Conservation (phyloP, 2,329 filamentous ascomycete genomes). For the Aspergillus pseudoglaucus region DNA sequence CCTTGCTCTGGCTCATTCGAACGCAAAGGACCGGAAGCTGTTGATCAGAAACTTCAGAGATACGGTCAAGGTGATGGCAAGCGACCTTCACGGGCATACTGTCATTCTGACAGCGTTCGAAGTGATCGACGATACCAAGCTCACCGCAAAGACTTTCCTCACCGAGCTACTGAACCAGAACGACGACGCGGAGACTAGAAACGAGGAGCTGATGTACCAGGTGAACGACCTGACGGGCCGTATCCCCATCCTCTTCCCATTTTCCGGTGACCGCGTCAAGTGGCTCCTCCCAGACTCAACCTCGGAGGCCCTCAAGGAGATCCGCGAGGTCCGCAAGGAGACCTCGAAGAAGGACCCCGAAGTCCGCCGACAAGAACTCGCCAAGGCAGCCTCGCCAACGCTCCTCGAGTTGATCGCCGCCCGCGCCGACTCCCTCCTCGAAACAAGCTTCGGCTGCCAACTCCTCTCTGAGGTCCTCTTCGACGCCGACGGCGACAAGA, state of each 20-base stretch:
- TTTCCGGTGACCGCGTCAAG: slow-evolving; percentile 57
- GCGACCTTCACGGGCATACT: slow-evolving; percentile 69
- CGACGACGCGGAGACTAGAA: slow-evolving; percentile 26
- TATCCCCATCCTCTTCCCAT: slow-evolving; percentile 70
- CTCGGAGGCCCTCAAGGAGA: slow-evolving; percentile 65
- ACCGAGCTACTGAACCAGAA: slow-evolving; percentile 75
- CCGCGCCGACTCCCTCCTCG: slow-evolving; percentile 61
- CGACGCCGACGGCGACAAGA: slow-evolving; percentile 67
- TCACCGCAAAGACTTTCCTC: slow-evolving; percentile 79
- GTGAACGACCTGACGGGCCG: slow-evolving; percentile 45
- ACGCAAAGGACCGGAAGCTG: slow-evolving; percentile 85
- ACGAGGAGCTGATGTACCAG: slow-evolving; percentile 40
- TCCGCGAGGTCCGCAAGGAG: slow-evolving; percentile 69
- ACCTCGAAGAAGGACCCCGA: slow-evolving; percentile 92
- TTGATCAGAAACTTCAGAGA: slow-evolving; percentile 87
- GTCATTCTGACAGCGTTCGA: slow-evolving; percentile 83
- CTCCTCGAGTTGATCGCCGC: slow-evolving; percentile 67
- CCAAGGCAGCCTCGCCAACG: slow-evolving; percentile 65
- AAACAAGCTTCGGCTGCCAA: slow-evolving; percentile 77
- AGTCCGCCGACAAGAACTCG: slow-evolving; percentile 66
- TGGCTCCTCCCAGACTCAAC: slow-evolving; percentile 60
- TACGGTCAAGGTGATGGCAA: slow-evolving; percentile 76
- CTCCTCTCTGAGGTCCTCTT: slow-evolving; percentile 79
- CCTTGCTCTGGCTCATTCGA: slow-evolving; percentile 73
- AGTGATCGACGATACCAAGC: slow-evolving; percentile 87